phyloP scores from a whole-genome alignment of 352 stramenopile species.

The Peronospora farinosa region DNA sequence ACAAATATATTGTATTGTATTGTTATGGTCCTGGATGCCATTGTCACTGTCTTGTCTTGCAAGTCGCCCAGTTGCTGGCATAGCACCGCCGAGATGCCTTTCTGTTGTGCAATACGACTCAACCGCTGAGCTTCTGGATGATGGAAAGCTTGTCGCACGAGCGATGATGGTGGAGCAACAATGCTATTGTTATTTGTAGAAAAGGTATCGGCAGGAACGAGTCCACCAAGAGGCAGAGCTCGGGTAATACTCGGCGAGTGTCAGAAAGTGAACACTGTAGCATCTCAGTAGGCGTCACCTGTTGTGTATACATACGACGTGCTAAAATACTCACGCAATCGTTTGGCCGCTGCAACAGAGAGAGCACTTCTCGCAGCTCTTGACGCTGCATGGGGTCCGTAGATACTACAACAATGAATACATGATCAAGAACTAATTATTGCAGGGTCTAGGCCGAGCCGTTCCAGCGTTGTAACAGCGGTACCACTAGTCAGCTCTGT shows the following conservation, averaged over 20 bases:
- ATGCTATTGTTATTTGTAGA: background rate
- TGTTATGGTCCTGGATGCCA: background rate
- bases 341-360: conserved; percentile 32
- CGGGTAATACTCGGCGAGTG: conserved; percentile 32
- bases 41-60: conserved; percentile 4
- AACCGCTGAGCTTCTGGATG: conserved; percentile 50
- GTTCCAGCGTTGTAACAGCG: no score
- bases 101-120: conserved; percentile 49
- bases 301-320: conserved; percentile 44
- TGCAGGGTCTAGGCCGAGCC: background rate
- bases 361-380: conserved; percentile 7
- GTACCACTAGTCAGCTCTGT: background rate
- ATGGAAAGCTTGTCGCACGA: conserved; percentile 31
- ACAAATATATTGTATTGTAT: conserved; percentile 7
- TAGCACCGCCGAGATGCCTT: conserved; percentile 42
- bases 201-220: conserved; percentile 13
- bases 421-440: background rate
- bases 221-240: conserved; percentile 42
- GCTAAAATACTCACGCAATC: conserved; percentile 39
- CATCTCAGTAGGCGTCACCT: conserved; percentile 20
- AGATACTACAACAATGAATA: background rate
- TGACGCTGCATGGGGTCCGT: conserved; percentile 6
- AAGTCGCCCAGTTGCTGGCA: conserved; percentile 40
- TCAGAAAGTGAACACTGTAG: conserved; percentile 24
- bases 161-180: background rate